phyloP scores from a whole-genome alignment of 2,329 filamentous ascomycete species.

The Penicillium verrucosum region DNA sequence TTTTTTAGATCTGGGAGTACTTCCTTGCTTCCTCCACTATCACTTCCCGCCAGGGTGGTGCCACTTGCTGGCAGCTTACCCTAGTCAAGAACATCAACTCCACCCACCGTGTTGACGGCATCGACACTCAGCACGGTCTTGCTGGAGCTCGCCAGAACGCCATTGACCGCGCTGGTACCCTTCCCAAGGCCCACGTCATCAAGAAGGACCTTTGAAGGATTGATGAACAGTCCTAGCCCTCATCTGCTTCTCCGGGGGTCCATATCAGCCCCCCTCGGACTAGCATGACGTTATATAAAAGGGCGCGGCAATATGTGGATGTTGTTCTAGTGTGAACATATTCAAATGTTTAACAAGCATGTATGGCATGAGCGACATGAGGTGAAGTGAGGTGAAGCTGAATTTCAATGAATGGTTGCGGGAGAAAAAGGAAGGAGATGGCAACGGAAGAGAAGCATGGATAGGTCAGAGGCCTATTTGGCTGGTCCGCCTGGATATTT shows the following conservation, averaged over 20 bases:
- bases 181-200: slow-evolving; percentile 36
- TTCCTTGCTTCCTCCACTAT: slow-evolving; percentile 87
- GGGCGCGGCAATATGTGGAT: neutral
- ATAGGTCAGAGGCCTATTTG: slow-evolving; percentile 6
- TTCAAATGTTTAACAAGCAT: slow-evolving; percentile 1
- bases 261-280: neutral
- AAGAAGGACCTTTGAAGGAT: slow-evolving; percentile 28
- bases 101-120: slow-evolving; percentile 74
- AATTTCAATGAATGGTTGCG: neutral
- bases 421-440: neutral
- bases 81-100: slow-evolving; percentile 89
- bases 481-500: slow-evolving; percentile 5
- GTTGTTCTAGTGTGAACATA: neutral
- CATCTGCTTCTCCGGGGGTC: neutral
- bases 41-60: slow-evolving; percentile 75
- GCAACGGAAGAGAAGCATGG: neutral
- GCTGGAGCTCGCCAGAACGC: slow-evolving; percentile 59
- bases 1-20: slow-evolving; percentile 70
- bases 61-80: slow-evolving; percentile 83
- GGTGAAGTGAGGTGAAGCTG: neutral
- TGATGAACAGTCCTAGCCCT: neutral
- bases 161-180: slow-evolving; percentile 32
- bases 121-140: slow-evolving; percentile 66
- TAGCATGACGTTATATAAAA: neutral
- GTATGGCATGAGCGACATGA: slow-evolving; percentile 9